Evolutionary conservation across 345 rosid genomes (phyloP).

Genomic region (Dipteronia sinensis): DNA sequence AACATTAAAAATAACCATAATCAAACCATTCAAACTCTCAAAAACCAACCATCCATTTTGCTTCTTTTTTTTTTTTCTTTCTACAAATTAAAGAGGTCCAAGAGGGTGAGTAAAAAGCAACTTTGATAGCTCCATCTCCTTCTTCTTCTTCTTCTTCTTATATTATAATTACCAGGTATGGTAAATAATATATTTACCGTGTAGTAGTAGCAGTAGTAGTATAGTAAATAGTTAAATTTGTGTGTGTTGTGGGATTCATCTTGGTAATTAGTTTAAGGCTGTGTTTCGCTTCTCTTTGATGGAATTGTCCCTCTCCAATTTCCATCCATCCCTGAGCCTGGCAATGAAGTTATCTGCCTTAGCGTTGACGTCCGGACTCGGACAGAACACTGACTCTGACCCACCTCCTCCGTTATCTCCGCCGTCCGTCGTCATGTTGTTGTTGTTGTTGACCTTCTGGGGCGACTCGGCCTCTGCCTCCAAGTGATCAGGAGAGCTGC

Average conservation of each 20-base stretch:
- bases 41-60: not conserved
- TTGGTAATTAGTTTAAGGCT: not conserved
- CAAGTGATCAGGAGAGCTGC: constrained; percentile 59
- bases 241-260: not conserved
- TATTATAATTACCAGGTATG: not conserved
- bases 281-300: constrained; percentile 43
- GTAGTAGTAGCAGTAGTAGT: not conserved
- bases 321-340: constrained; percentile 73
- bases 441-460: constrained; percentile 22
- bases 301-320: constrained; percentile 77
- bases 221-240: not conserved
- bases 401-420: constrained; percentile 27
- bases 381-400: constrained; percentile 45
- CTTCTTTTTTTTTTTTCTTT: too few species aligned
- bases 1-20: not conserved
- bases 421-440: constrained; percentile 19
- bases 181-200: not conserved
- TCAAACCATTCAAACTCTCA: not conserved
- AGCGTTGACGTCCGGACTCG: constrained; percentile 83
- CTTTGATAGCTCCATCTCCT: constrained; percentile 2
- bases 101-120: not conserved
- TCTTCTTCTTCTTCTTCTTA: not conserved
- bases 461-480: constrained; percentile 25
- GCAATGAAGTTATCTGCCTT: constrained; percentile 91
- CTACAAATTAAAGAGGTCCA: not conserved